Conservation (phyloP, 345 rosid genomes). For the Gossypium bickii region DNA sequence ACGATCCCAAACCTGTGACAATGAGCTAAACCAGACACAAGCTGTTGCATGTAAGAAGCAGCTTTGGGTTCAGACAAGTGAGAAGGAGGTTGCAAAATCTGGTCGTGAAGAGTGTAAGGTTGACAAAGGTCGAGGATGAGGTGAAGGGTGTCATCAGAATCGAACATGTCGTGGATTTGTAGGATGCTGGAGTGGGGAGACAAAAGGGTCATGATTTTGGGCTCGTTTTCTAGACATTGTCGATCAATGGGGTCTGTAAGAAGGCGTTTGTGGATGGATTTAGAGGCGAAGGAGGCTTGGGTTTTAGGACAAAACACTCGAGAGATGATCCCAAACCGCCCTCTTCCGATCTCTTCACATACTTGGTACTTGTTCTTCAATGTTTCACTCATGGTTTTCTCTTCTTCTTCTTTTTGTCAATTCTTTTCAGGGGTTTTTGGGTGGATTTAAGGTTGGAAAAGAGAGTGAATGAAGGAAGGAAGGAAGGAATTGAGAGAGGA, state of each 20-base stretch:
- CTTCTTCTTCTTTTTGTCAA: background rate
- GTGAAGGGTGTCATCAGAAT: conserved; percentile 49
- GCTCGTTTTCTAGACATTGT: conserved; percentile 62
- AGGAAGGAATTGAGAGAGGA: conserved; percentile 3
- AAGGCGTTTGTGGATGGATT: conserved; percentile 51
- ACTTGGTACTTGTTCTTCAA: conserved; percentile 45
- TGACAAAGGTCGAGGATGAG: conserved; percentile 62
- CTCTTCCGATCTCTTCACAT: conserved; percentile 73
- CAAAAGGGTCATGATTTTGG: conserved; percentile 60
- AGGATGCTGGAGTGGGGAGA: conserved; percentile 61
- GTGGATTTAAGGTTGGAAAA: too few species aligned
- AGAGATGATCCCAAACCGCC: conserved; percentile 59
- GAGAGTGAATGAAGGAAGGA: too few species aligned
- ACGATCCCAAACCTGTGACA: conserved; percentile 62
- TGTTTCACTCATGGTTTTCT: conserved; percentile 24
- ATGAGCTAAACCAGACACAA: conserved; percentile 56
- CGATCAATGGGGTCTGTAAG: conserved; percentile 56
- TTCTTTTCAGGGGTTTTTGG: background rate
- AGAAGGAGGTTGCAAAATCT: conserved; percentile 25
- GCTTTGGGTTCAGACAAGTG: conserved; percentile 41
- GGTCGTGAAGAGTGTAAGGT: conserved; percentile 45
- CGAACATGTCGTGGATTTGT: conserved; percentile 45
- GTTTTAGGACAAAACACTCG: conserved; percentile 49
- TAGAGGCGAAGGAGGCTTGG: conserved; percentile 58
- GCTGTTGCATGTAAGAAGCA: conserved; percentile 35